Evolutionary conservation across 2,329 filamentous ascomycete species (phyloP).

Genomic region (Trichoderma guizhouense): DNA sequence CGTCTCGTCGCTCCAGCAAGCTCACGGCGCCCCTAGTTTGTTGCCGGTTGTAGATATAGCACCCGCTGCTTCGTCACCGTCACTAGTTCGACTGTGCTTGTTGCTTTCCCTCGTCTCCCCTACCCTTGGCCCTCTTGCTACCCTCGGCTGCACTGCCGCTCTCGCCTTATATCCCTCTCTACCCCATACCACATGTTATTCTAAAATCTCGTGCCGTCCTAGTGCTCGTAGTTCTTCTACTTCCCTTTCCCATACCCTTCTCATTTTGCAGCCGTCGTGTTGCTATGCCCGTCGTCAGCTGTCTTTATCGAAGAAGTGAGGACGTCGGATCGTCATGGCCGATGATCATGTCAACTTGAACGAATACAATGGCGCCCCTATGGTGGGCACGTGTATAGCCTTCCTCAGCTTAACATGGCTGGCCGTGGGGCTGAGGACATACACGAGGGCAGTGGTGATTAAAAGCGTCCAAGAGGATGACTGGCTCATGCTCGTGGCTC

Average conservation of each 20-base stretch:
- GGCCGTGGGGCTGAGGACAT: constrained; percentile 42
- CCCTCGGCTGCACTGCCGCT: background rate
- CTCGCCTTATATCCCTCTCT: background rate
- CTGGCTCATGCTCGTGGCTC: constrained; percentile 51
- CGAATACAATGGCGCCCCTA: constrained; percentile 38
- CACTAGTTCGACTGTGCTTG: background rate
- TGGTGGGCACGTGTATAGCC: constrained; percentile 36
- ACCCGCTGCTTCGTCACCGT: constrained; percentile 9
- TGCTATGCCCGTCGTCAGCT: constrained; percentile 14
- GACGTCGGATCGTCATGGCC: constrained; percentile 29
- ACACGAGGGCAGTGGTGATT: constrained; percentile 43
- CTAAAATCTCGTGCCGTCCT: background rate
- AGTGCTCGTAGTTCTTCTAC: background rate
- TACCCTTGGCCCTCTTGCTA: background rate
- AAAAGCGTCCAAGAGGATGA: constrained; percentile 49
- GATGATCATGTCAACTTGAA: constrained; percentile 31
- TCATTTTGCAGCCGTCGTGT: background rate
- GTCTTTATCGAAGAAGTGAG: constrained; percentile 2
- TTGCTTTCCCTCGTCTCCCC: background rate
- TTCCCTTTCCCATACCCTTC: background rate
- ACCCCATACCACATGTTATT: background rate
- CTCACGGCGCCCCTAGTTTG: constrained; percentile 1
- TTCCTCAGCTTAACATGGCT: constrained; percentile 42
- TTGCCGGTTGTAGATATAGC: constrained; percentile 14
- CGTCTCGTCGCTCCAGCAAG: background rate